These are phyloP conservation scores for Plantago elongata DNA, from an alignment of 257 asterid species.

Conservation along the genomic window DNA sequence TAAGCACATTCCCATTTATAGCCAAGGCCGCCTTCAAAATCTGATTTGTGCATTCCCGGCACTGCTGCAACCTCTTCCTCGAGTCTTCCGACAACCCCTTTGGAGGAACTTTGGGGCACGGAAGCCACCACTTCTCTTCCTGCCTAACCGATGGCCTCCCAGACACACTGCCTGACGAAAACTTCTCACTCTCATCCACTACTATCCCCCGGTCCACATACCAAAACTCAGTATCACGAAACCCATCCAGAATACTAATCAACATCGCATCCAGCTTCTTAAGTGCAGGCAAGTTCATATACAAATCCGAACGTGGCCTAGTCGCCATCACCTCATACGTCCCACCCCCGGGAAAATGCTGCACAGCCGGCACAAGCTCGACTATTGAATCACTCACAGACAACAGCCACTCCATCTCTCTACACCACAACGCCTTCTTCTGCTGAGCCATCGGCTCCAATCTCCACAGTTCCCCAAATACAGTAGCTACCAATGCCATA, in stretches of 20 bases:
- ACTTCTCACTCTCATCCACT: constrained; percentile 46
- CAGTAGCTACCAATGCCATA: constrained; percentile 50
- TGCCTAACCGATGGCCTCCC: constrained; percentile 93
- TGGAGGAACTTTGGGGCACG: constrained; percentile 86
- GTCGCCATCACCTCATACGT: constrained; percentile 83
- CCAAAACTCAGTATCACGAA: constrained; percentile 76
- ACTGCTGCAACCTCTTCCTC: constrained; percentile 86
- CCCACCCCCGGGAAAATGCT: constrained; percentile 79
- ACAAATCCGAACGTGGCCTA: constrained; percentile 72
- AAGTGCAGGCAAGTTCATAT: constrained; percentile 90
- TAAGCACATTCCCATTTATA: constrained; percentile 75
- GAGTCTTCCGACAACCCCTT: constrained; percentile 78
- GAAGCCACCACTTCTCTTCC: constrained; percentile 99
- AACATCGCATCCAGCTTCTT: constrained; percentile 95
- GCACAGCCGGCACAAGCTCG: constrained; percentile 84
- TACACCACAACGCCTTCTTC: constrained; percentile 86
- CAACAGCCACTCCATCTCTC: constrained; percentile 94
- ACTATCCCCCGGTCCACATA: constrained; percentile 83
- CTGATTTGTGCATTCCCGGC: constrained; percentile 96
- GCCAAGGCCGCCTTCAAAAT: constrained; percentile 94
- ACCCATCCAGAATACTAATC: constrained; percentile 81
- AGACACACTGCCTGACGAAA: constrained; percentile 29
- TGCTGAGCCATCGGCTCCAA: constrained; percentile 87
- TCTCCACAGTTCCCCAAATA: constrained; percentile 95
- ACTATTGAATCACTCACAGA: constrained; percentile 90